These are phyloP conservation scores for Cerioporus squamosus DNA, from an alignment of 1,284 basidiomycete genomes.

Conservation along the genomic window DNA sequence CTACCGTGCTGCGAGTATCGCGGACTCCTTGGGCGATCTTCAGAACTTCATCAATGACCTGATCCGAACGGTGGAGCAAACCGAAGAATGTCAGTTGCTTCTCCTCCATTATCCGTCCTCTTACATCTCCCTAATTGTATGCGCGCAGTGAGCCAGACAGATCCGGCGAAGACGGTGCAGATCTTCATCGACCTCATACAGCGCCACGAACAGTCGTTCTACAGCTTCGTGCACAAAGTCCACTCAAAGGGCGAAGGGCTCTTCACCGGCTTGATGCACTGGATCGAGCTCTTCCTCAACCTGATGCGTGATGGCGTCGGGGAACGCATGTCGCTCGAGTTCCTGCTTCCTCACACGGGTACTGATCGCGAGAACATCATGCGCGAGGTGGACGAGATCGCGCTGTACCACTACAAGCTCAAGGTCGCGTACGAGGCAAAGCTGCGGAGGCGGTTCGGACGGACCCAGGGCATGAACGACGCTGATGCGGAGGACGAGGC, in stretches of 20 bases:
- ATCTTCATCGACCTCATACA: conserved; percentile 93
- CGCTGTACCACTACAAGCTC: conserved; percentile 89
- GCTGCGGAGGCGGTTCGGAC: conserved; percentile 79
- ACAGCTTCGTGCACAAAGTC: conserved; percentile 97
- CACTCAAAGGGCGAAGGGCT: conserved; percentile 96
- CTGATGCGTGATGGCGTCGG: conserved; percentile 90
- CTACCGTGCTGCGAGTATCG: conserved; percentile 97
- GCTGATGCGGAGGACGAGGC: conserved; percentile 77
- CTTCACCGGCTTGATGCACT: conserved; percentile 94
- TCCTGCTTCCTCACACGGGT: conserved; percentile 82
- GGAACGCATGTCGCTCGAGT: conserved; percentile 79
- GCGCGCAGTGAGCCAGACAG: conserved; percentile 74
- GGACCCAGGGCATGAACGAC: conserved; percentile 50
- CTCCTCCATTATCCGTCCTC: neutral
- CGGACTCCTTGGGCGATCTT: conserved; percentile 90
- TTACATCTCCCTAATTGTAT: neutral
- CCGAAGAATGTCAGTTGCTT: conserved; percentile 79
- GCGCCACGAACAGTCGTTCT: conserved; percentile 95
- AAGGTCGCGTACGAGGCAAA: conserved; percentile 92
- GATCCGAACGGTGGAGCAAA: conserved; percentile 91
- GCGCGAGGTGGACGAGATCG: conserved; percentile 84
- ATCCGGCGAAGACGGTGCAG: conserved; percentile 89
- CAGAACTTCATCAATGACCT: conserved; percentile 97
- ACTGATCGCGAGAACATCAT: conserved; percentile 78
- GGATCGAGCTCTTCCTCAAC: conserved; percentile 96